Conservation (phyloP, 176 grass and related monocot genomes). For the Hordeum marinum region DNA sequence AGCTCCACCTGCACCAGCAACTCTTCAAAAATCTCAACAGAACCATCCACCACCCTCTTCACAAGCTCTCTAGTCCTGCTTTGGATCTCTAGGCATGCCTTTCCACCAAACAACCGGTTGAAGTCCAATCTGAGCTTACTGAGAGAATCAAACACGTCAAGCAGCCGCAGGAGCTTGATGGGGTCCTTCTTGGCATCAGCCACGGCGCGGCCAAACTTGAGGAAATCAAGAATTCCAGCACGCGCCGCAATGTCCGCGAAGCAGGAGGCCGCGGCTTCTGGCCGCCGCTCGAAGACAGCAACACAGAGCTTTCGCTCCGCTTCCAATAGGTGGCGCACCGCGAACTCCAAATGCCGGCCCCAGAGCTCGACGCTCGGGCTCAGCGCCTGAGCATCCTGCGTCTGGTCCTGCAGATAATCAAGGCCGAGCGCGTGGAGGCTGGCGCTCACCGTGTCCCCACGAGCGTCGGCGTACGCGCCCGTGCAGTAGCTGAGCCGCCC, state of each 20-base stretch:
- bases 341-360: constrained; percentile 62
- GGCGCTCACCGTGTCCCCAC: constrained; percentile 49
- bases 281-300: constrained; percentile 37
- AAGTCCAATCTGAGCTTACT: constrained; percentile 65
- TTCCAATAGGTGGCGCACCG: constrained; percentile 61
- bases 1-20: constrained; percentile 72
- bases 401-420: constrained; percentile 42
- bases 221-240: constrained; percentile 61
- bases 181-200: constrained; percentile 68
- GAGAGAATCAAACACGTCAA: constrained; percentile 63
- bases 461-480: constrained; percentile 30
- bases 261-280: constrained; percentile 35
- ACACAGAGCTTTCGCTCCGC: constrained; percentile 51
- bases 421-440: constrained; percentile 59
- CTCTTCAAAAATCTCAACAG: constrained; percentile 68
- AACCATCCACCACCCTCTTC: constrained; percentile 69
- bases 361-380: constrained; percentile 50
- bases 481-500: constrained; percentile 28
- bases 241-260: constrained; percentile 59
- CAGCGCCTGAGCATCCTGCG: constrained; percentile 58
- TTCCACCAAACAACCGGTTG: constrained; percentile 65
- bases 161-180: constrained; percentile 67
- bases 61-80: constrained; percentile 64
- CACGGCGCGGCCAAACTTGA: constrained; percentile 48
- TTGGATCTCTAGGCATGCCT: constrained; percentile 71